Evolutionary conservation across 2,329 filamentous ascomycete genomes (phyloP).

Genomic region (Nothophaeocryptopus gaeumannii): DNA sequence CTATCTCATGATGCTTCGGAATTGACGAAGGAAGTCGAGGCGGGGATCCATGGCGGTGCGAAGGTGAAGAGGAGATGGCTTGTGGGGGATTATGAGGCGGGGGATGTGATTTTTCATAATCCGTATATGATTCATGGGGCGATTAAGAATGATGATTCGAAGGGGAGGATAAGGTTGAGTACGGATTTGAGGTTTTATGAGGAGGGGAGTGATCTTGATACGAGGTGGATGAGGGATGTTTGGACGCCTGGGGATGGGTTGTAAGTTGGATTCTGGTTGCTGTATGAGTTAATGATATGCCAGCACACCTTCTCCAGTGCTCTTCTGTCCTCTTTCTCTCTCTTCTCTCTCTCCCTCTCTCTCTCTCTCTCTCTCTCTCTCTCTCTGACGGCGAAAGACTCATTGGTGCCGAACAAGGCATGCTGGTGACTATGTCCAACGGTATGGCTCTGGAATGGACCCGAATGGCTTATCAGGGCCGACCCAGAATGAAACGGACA

Average conservation of each 20-base stretch:
- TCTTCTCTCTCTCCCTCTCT: too few species aligned
- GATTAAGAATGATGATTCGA: slow-evolving; percentile 41
- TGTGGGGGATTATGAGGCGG: slow-evolving; percentile 54
- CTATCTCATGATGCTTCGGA: slow-evolving; percentile 25
- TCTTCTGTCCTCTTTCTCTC: too few species aligned
- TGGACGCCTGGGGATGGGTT: slow-evolving; percentile 39
- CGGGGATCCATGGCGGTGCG: background rate
- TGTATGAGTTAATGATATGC: too few species aligned
- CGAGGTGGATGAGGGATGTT: slow-evolving; percentile 37
- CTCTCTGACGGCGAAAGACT: too few species aligned
- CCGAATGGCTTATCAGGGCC: too few species aligned
- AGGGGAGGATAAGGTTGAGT: slow-evolving; percentile 40
- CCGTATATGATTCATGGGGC: slow-evolving; percentile 44
- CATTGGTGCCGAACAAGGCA: too few species aligned
- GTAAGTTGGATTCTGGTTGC: slow-evolving; percentile 6
- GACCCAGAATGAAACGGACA: too few species aligned
- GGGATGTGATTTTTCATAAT: slow-evolving; percentile 51
- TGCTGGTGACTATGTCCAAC: too few species aligned
- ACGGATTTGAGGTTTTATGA: slow-evolving; percentile 46
- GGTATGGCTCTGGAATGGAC: too few species aligned
- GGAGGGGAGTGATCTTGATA: slow-evolving; percentile 34
- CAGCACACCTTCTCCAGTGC: too few species aligned
- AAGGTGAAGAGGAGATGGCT: slow-evolving; percentile 41
- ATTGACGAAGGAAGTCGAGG: slow-evolving; percentile 17
- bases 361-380: too few species aligned